Evolutionary conservation across 2,329 filamentous ascomycete genomes (phyloP), one percentile per base, ranked within the genome.

Genomic region (Ophiosphaerella korrae): DNA sequence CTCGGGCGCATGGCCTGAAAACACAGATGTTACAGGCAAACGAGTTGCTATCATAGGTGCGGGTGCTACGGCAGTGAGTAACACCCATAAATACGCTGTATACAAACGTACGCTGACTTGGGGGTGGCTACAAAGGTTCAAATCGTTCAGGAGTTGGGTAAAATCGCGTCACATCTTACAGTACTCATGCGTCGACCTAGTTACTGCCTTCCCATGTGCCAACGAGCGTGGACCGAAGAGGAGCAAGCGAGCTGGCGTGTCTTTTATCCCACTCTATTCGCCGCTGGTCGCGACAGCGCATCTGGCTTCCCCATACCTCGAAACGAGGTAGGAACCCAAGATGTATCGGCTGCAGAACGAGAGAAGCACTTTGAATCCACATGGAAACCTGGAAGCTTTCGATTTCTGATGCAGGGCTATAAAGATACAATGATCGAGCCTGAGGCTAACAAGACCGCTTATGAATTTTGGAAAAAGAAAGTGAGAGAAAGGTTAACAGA

Each of bases 381-480:
- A 5, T 78, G 76, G 58, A 48, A 64, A 0, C 45, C 63, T 3
- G 74, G 74, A 1, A 77, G 75, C 0, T 78, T 79, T 49, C 60
- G 64, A 9, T 77, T 74, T 46, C 62, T 67, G 41, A 43, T 58
- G 45, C 47, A 47, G 53, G 67, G 67, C 45, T 75, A 73, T 55
- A 67, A 62, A 38, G 67, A 75, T 53, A 43, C 72, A 38, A 38
- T 67, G 7, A 55, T 66, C 14, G 70, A 76, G 45, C 53, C 61
- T 38, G 68, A 74, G 40, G 71, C 74, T 6, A 78, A 78, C 43
- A 60, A 63, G 8, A 57, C 74, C 14, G 68, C 73, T 0, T 78
- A 78, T 57, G 68, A 77, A 24, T 78, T 75, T 63, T 78, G 76
- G 76, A 80, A 84, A 8, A 80, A 70, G 57, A 72, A 74, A 53